Evolutionary conservation across 768 basidiomycete genomes (phyloP).

Genomic region (Pholiota molesta): DNA sequence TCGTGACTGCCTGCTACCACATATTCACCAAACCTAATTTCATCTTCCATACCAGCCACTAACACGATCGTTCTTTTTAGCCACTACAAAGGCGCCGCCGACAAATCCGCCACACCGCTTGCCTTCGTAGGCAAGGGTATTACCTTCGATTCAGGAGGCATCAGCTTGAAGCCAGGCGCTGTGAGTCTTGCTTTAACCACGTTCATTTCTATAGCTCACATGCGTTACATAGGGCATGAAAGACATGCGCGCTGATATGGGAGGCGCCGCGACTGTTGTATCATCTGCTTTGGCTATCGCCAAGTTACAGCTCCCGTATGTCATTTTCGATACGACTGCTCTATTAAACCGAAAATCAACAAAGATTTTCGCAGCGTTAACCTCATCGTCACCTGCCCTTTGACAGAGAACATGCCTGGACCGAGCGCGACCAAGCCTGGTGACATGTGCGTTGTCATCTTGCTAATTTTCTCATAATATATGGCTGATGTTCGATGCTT

Average conservation of each 20-base stretch:
- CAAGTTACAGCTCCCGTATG: constrained; percentile 78
- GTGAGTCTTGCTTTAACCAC: constrained; percentile 39
- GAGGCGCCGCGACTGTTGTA: constrained; percentile 81
- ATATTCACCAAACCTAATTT: too few relatives aligned
- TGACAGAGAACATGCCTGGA: constrained; percentile 88
- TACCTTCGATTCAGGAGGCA: constrained; percentile 89
- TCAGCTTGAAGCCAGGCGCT: constrained; percentile 77
- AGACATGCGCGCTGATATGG: constrained; percentile 88
- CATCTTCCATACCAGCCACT: too few relatives aligned
- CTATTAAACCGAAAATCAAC: background rate
- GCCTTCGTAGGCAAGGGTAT: constrained; percentile 88
- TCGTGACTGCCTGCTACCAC: background rate
- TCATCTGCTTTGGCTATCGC: constrained; percentile 78
- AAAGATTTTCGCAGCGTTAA: constrained; percentile 56
- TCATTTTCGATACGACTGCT: constrained; percentile 10
- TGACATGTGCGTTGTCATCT: constrained; percentile 60
- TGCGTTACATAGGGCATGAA: constrained; percentile 65
- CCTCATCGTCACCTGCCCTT: constrained; percentile 69
- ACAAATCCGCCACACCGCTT: constrained; percentile 59
- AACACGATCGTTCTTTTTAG: constrained; percentile 34
- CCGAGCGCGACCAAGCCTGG: constrained; percentile 78
- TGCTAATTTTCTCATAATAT: background rate
- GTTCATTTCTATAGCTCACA: background rate
- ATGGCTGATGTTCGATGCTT: background rate
- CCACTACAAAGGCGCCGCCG: constrained; percentile 78